phyloP scores from a whole-genome alignment of 768 basidiomycete species.

The Kwoniella bestiolae region DNA sequence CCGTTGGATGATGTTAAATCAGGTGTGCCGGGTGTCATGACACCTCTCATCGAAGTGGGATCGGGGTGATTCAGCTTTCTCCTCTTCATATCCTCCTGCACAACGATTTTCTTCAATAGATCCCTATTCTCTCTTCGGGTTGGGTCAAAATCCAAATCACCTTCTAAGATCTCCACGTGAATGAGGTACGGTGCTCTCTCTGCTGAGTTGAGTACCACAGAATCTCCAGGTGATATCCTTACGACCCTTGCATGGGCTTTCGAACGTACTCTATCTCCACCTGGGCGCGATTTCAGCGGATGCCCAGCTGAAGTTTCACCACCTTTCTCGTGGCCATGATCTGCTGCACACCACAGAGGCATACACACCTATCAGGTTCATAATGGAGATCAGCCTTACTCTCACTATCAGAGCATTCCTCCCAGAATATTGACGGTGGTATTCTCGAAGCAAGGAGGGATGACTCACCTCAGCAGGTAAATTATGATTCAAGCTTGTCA shows the following conservation, averaged over 20 bases:
- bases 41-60: neutral
- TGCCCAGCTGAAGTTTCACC: constrained; percentile 53
- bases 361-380: constrained; percentile 54
- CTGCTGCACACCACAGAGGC: constrained; percentile 60
- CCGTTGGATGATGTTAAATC: constrained; percentile 1
- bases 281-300: constrained; percentile 65
- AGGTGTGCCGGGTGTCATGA: neutral
- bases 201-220: constrained; percentile 96
- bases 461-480: constrained; percentile 85
- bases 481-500: constrained; percentile 93
- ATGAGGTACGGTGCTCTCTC: constrained; percentile 93
- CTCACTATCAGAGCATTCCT: no score
- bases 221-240: constrained; percentile 95
- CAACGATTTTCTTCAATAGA: constrained; percentile 65
- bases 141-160: constrained; percentile 92
- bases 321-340: constrained; percentile 58
- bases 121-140: constrained; percentile 81
- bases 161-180: constrained; percentile 84
- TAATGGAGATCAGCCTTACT: no score
- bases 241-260: constrained; percentile 90
- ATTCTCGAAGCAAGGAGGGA: no score
- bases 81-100: constrained; percentile 57
- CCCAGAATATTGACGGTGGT: no score
- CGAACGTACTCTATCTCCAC: constrained; percentile 57
- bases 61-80: constrained; percentile 40